Evolutionary conservation across 2,329 filamentous ascomycete genomes (phyloP).

Genomic region (Cladosporium oxysporum): DNA sequence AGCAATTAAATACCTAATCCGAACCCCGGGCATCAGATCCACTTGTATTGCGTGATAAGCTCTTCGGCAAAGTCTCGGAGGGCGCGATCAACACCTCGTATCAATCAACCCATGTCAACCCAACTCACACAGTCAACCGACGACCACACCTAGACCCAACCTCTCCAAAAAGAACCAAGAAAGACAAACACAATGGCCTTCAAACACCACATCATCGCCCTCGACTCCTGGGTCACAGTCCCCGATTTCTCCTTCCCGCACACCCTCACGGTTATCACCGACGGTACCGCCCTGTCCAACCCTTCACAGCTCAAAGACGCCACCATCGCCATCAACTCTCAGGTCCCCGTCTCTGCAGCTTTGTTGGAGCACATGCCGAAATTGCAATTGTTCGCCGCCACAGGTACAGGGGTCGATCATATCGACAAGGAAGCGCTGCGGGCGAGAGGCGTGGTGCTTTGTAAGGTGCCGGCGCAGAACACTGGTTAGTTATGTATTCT

Average conservation of each 20-base stretch:
- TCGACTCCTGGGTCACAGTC: constrained; percentile 49
- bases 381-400: constrained; percentile 48
- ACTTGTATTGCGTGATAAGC: constrained; percentile 2
- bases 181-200: constrained; percentile 23
- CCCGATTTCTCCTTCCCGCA: constrained; percentile 47
- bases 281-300: constrained; percentile 37
- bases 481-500: constrained; percentile 27
- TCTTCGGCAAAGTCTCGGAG: constrained; percentile 7
- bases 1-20: not conserved
- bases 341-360: constrained; percentile 44
- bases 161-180: not conserved
- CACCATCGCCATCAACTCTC: constrained; percentile 49
- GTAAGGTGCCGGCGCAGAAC: constrained; percentile 51
- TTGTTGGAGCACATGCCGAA: constrained; percentile 45
- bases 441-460: constrained; percentile 47
- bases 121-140: not conserved
- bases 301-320: constrained; percentile 47
- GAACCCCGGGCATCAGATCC: not conserved
- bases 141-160: not conserved
- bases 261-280: constrained; percentile 42
- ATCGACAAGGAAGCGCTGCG: constrained; percentile 49
- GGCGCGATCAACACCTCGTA: not conserved
- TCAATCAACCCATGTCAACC: not conserved
- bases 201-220: constrained; percentile 50
- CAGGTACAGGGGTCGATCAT: constrained; percentile 51